Evolutionary conservation across 2,329 filamentous ascomycete species (phyloP).

Genomic region (Neofusicoccum parvum): DNA sequence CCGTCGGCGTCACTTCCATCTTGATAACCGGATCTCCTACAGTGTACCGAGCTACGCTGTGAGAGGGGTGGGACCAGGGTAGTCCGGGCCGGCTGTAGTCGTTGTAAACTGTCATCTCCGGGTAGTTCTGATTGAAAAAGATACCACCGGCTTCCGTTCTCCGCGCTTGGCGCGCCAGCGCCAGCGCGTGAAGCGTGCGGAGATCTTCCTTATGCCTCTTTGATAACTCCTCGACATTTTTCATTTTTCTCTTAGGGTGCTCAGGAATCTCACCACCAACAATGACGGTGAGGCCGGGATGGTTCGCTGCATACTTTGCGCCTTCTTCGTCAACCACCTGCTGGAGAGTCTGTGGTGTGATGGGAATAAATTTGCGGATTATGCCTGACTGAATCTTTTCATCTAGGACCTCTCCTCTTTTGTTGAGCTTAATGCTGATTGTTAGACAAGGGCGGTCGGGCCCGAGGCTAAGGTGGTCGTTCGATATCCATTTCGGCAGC

Average conservation of each 20-base stretch:
- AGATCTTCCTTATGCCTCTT: slow-evolving; percentile 35
- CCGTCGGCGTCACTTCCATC: slow-evolving; percentile 24
- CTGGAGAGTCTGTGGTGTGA: slow-evolving; percentile 49
- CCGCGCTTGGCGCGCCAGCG: slow-evolving; percentile 33
- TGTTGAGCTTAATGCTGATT: slow-evolving; percentile 60
- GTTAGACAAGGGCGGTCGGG: slow-evolving; percentile 60
- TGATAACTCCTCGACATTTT: background rate
- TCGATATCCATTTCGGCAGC: slow-evolving; percentile 54
- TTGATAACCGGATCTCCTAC: slow-evolving; percentile 50
- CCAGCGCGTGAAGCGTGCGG: slow-evolving; percentile 37
- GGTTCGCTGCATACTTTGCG: slow-evolving; percentile 18
- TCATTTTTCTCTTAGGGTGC: background rate
- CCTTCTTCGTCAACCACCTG: slow-evolving; percentile 39
- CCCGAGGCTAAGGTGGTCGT: slow-evolving; percentile 57
- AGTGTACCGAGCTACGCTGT: slow-evolving; percentile 39
- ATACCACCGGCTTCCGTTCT: slow-evolving; percentile 44
- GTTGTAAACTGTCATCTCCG: slow-evolving; percentile 42
- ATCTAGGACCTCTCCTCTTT: slow-evolving; percentile 56
- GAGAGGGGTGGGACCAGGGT: slow-evolving; percentile 44
- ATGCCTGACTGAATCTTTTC: slow-evolving; percentile 56
- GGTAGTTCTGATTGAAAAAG: slow-evolving; percentile 32
- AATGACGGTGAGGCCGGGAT: slow-evolving; percentile 26
- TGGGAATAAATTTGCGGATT: slow-evolving; percentile 56
- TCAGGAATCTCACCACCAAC: slow-evolving; percentile 36
- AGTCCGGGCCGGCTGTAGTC: slow-evolving; percentile 34